Percentiles rank a stretch among this genome's conserved stretches.
Evolutionary conservation across 2,329 filamentous ascomycete species (phyloP).

Genomic region (Gaeumannomyces sp.): DNA sequence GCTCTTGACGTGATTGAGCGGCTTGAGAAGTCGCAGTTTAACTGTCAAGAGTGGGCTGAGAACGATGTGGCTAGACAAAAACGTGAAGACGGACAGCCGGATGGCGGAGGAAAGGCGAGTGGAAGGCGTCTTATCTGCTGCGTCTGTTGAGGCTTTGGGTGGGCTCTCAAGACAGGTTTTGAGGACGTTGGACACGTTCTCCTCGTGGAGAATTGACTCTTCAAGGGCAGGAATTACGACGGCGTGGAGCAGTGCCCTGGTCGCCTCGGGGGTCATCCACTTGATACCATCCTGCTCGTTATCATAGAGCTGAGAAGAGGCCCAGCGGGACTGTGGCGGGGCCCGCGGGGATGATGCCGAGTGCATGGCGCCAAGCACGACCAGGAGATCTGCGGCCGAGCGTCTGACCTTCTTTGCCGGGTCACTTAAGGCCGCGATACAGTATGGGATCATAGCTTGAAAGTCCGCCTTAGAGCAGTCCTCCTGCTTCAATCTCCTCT

Average conservation of each 20-base stretch:
- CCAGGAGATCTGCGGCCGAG: conserved; percentile 63
- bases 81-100: conserved; percentile 60
- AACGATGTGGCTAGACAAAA: conserved; percentile 66
- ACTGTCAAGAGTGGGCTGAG: conserved; percentile 61
- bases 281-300: conserved; percentile 39
- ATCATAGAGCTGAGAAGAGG: conserved; percentile 59
- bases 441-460: conserved; percentile 78
- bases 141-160: conserved; percentile 23
- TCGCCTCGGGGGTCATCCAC: conserved; percentile 53
- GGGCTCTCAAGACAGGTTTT: conserved; percentile 52
- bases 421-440: conserved; percentile 68
- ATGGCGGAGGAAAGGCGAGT: conserved; percentile 52
- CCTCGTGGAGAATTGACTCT: conserved; percentile 76
- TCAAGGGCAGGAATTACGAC: conserved; percentile 72
- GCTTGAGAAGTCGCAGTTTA: conserved; percentile 65
- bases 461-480: conserved; percentile 54
- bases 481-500: conserved; percentile 46
- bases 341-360: conserved; percentile 27
- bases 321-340: conserved; percentile 50
- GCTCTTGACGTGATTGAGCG: conserved; percentile 67
- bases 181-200: conserved; percentile 61
- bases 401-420: conserved; percentile 68
- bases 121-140: conserved; percentile 26
- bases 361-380: conserved; percentile 48
- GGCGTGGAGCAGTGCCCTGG: conserved; percentile 54